Evolutionary conservation across 75 land plant genomes (phyloP).

Genomic region (Sequoia sempervirens): DNA sequence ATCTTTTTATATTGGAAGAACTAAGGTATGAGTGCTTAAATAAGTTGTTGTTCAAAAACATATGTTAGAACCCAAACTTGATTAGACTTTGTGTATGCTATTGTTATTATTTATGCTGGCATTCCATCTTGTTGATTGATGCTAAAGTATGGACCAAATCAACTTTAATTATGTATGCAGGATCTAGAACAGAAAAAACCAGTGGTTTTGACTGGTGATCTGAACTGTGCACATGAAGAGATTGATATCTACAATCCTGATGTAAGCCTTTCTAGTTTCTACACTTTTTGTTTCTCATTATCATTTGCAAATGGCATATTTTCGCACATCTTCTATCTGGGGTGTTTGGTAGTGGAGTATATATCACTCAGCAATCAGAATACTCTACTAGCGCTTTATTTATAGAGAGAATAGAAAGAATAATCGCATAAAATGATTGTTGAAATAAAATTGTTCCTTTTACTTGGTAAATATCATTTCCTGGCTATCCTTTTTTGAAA

Average conservation of each 20-base stretch:
- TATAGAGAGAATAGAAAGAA: not conserved
- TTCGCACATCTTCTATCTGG: not conserved
- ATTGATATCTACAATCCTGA: conserved; percentile 92
- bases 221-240: conserved; percentile 94
- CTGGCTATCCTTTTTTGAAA: too few species aligned
- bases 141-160: not conserved
- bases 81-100: not conserved
- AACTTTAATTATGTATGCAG: conserved; percentile 27
- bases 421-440: not conserved
- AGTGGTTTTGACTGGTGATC: conserved; percentile 89
- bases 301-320: not conserved
- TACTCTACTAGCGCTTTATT: not conserved
- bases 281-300: not conserved
- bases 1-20: not conserved
- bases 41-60: not conserved
- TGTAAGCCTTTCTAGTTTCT: conserved; percentile 34
- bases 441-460: too few species aligned
- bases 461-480: too few species aligned
- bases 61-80: not conserved
- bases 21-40: not conserved
- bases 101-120: not conserved
- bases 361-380: not conserved
- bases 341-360: not conserved
- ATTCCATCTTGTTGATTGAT: not conserved
- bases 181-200: conserved; percentile 84